Evolutionary conservation across 2,329 filamentous ascomycete genomes (phyloP), one percentile per base, ranked within the genome.

Genomic region (Epichloe amarillans): DNA sequence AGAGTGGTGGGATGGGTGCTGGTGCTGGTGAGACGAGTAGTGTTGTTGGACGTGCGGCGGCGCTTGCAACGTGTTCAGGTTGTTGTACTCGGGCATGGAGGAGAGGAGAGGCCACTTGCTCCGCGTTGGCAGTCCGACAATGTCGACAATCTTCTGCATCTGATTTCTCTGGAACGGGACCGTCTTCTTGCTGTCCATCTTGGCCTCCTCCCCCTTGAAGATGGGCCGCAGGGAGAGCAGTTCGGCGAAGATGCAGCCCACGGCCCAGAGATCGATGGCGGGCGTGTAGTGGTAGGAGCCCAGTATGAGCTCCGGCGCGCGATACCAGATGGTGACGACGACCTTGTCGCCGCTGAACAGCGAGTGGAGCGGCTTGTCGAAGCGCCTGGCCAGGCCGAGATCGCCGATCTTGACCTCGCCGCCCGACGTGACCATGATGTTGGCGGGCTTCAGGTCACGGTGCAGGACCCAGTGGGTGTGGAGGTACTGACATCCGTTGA

Each of bases 161-260:
- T 98, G 93, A 61, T 96, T 96, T 14, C 90, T 81, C 67, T 98
- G 93, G 60, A 98, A 98, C 0, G 93, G 93, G 0, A 97, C 90
- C 0, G 87, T 93, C 70, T 97, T 97, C 69, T 98, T 98, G 60
- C 80, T 87, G 67, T 98, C 93, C 86, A 97, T 96, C 70, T 98
- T 98, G 15, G 93, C 93, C 68, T 98, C 93, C 63, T 98, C 93
- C 93, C 93, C 93, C 64, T 98, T 98, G 68, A 98, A 98, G 50
- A 98, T 97, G 0, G 93, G 93, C 1, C 91, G 79, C 3, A 98
- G 71, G 1, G 87, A 90, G 0, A 98, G 72, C 3, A 98, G 74
- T 66, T 98, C 93, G 2, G 93, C 93, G 62, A 98, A 97, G 61
- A 98, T 98, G 66, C 93, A 98, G 1, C 93, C 93, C 1, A 98